phyloP scores from a whole-genome alignment of 768 basidiomycete genomes.

The Heimioporus sp. region DNA sequence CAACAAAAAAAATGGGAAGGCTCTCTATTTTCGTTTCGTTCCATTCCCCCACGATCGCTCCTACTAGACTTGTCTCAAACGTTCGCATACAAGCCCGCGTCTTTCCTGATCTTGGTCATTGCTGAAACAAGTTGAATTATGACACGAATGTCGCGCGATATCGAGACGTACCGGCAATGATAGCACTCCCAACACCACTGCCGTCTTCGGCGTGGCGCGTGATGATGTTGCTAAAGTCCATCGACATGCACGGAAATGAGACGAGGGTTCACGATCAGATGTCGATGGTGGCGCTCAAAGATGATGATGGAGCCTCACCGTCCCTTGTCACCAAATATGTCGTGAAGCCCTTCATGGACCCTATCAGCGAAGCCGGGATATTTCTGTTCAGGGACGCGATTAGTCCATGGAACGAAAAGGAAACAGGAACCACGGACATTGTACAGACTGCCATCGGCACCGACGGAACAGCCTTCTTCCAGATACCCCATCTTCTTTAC shows the following conservation, averaged over 20 bases:
- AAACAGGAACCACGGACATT: constrained; percentile 54
- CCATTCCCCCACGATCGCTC: background rate
- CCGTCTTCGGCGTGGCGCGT: constrained; percentile 45
- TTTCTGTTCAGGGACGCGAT: constrained; percentile 57
- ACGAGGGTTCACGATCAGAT: background rate
- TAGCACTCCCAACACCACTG: constrained; percentile 93
- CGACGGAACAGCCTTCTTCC: constrained; percentile 86
- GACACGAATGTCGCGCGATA: background rate
- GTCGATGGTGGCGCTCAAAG: background rate
- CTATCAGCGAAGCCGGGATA: constrained; percentile 94
- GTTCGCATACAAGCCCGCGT: constrained; percentile 54
- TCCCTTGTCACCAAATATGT: constrained; percentile 96
- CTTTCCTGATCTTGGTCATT: constrained; percentile 85
- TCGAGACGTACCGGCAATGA: constrained; percentile 72
- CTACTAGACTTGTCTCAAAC: constrained; percentile 33
- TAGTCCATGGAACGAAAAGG: background rate
- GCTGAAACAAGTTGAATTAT: constrained; percentile 42
- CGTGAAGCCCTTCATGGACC: constrained; percentile 88
- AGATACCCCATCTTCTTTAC: constrained; percentile 93
- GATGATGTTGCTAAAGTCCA: constrained; percentile 39
- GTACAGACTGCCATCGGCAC: constrained; percentile 93
- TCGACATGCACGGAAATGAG: constrained; percentile 28
- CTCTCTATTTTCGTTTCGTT: no score
- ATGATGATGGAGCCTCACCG: constrained; percentile 43
- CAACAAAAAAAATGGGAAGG: no score